These are phyloP conservation scores for Urtica urens DNA, from an alignment of 306 rosid species.

Conservation along the genomic window DNA sequence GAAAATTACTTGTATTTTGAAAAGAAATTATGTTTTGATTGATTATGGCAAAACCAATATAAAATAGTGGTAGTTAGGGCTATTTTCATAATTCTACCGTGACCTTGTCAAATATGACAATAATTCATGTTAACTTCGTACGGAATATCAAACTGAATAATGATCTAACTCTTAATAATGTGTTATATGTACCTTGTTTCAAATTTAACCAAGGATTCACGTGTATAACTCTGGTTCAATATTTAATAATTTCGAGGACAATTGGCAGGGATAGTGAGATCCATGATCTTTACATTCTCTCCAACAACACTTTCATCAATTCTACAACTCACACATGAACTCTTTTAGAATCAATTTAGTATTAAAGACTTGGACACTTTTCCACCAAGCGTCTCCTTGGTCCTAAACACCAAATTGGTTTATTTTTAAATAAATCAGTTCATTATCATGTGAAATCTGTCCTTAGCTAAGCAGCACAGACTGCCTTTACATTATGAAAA, in stretches of 20 bases:
- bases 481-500: not conserved
- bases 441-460: not conserved
- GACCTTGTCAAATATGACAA: not conserved
- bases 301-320: not conserved
- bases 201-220: not conserved
- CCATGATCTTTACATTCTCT: not conserved
- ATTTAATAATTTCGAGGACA: not conserved
- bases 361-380: not conserved
- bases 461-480: not conserved
- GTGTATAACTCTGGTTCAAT: not conserved
- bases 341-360: not conserved
- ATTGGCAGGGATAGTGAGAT: not conserved
- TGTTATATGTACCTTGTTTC: not conserved
- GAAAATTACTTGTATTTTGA: too few relatives aligned
- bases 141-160: not conserved
- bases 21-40: too few relatives aligned
- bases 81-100: not conserved
- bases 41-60: too few relatives aligned
- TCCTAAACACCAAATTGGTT: not conserved
- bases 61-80: too few relatives aligned
- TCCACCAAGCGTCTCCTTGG: not conserved
- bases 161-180: not conserved
- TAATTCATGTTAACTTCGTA: not conserved
- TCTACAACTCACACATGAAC: not conserved
- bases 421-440: not conserved